These are phyloP conservation scores for Pichia sp. DNA, from an alignment of 1,139 yeast genomes.

Conservation along the genomic window DNA sequence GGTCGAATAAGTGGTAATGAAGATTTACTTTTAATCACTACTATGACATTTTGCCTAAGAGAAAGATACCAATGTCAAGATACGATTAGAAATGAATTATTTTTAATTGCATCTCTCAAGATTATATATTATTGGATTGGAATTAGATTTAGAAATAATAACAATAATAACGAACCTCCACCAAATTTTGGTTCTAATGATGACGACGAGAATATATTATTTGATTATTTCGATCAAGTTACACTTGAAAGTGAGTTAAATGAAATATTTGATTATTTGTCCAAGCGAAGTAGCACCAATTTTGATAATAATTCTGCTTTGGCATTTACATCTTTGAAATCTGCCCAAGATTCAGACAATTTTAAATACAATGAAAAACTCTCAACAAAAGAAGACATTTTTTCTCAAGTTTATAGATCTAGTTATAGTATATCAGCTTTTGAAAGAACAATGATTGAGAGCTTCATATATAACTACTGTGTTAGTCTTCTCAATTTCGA, in stretches of 20 bases:
- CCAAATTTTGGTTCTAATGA: no score
- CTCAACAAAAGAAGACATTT: neutral
- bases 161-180: neutral
- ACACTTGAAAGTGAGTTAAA: neutral
- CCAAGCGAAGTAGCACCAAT: no score
- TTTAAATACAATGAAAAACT: neutral
- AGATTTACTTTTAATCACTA: conserved; percentile 1
- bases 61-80: conserved; percentile 5
- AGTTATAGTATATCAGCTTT: conserved; percentile 10
- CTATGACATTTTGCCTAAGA: neutral
- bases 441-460: conserved; percentile 26
- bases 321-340: no score
- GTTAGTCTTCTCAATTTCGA: conserved; percentile 22
- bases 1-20: neutral
- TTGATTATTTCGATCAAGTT: neutral
- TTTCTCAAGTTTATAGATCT: neutral
- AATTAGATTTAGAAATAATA: neutral
- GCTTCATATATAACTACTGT: conserved; percentile 26
- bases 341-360: neutral
- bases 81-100: neutral
- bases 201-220: neutral
- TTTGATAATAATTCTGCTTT: no score
- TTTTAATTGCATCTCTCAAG: conserved; percentile 1
- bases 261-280: neutral
- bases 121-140: conserved; percentile 2